Percentiles rank a stretch among this genome's conserved stretches.
These are phyloP conservation scores for Heteromeles arbutifolia DNA, from an alignment of 306 rosid species.

Conservation along the genomic window DNA sequence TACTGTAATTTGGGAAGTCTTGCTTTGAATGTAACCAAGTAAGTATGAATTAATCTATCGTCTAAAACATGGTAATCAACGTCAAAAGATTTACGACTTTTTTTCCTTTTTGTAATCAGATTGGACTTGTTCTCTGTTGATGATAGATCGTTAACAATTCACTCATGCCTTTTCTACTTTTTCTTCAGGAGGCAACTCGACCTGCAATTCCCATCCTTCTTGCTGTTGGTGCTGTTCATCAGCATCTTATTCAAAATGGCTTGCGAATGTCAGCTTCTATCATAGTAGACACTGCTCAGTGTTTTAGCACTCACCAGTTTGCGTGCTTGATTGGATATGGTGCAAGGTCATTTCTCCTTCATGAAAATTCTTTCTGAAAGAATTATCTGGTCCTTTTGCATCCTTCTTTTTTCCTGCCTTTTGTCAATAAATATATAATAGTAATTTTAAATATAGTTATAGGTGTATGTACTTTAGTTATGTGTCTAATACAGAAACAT, in stretches of 20 bases:
- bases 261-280: constrained; percentile 88
- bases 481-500: neutral
- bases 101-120: neutral
- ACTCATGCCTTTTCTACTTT: constrained; percentile 14
- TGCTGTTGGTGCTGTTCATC: constrained; percentile 97
- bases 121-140: neutral
- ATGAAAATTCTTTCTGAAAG: constrained; percentile 3
- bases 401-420: neutral
- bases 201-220: constrained; percentile 96
- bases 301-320: constrained; percentile 98
- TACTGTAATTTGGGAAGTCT: neutral
- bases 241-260: constrained; percentile 94
- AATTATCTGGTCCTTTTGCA: neutral
- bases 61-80: neutral
- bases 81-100: neutral
- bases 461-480: neutral
- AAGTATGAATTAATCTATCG: neutral
- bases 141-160: neutral
- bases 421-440: neutral
- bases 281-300: constrained; percentile 91
- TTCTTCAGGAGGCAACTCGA: constrained; percentile 72
- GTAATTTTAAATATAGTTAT: neutral
- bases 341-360: constrained; percentile 68
- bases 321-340: constrained; percentile 99
- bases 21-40: neutral